Evolutionary conservation across 148 eudicot species (phyloP).

Genomic region (Talinum fruticosum): DNA sequence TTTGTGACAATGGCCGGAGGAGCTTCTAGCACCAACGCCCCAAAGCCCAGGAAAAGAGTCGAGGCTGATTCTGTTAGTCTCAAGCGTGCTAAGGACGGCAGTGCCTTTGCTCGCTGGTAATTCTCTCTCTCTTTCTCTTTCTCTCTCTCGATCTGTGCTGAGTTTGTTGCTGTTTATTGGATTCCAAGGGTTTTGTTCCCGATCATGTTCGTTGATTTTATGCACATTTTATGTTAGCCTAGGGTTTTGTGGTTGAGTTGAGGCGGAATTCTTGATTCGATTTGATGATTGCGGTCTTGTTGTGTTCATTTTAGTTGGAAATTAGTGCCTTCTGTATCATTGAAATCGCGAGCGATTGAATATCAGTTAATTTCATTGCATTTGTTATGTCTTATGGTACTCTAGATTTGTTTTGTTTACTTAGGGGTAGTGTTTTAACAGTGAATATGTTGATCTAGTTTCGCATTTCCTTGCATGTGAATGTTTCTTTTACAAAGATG

Average conservation of each 20-base stretch:
- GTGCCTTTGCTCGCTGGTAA: slow-evolving; percentile 70
- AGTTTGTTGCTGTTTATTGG: background rate
- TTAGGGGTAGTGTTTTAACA: too few relatives aligned
- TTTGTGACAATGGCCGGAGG: slow-evolving; percentile 30
- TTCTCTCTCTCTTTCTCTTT: background rate
- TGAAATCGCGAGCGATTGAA: background rate
- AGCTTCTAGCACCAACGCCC: slow-evolving; percentile 23
- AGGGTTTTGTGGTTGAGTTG: background rate
- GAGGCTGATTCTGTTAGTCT: slow-evolving; percentile 58
- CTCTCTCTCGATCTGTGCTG: background rate
- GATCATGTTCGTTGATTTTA: background rate
- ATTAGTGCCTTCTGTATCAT: background rate
- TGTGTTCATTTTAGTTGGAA: too few relatives aligned
- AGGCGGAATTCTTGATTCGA: background rate
- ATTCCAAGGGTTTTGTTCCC: background rate
- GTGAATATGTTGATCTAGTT: too few relatives aligned
- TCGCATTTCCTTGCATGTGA: too few relatives aligned
- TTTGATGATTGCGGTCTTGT: too few relatives aligned
- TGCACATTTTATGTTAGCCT: background rate
- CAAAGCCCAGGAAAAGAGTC: slow-evolving; percentile 57
- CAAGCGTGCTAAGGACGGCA: slow-evolving; percentile 69
- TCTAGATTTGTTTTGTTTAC: too few relatives aligned
- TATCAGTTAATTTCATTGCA: background rate
- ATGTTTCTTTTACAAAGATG: too few relatives aligned
- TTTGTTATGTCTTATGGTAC: too few relatives aligned